Evolutionary conservation across 1,139 yeast species (phyloP), one percentile per base, ranked within the genome.

Genomic region (Magnusiomyces suaveolens): DNA sequence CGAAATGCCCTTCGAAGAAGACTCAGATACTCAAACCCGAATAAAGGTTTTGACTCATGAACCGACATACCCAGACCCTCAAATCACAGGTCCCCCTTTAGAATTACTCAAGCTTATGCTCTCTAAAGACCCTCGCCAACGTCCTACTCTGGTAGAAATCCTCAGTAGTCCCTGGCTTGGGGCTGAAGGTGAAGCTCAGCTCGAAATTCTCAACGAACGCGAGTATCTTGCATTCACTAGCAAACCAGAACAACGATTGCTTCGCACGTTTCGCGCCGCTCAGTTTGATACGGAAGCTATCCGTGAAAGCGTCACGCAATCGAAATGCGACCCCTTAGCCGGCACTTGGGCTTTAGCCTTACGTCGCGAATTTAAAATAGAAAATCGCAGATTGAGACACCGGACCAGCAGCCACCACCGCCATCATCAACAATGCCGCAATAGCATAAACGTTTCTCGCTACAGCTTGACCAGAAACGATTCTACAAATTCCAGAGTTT

Each of bases 1-100:
- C 0, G 81, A 81, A 59, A 82, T 92, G 84, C 98, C 98, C 0
- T 92, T 90, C 70, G 92, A 85, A 61, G 96, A 89, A 51, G 81
- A 81, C 41, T 44, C 43, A 60, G 94, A 86, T 24, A 66, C 76
- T 47, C 78, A 72, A 51, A 83, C 90, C 0, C 80, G 79, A 60
- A 70, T 71, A 62, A 79, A 77, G 60, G 85, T 92, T 50, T 71
- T 87, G 4, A 72, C 79, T 56, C 80, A 75, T 2, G 87, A 83
- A 54, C 97, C 97, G 0, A 59, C 59, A 0, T 84, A 75, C 62
- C 70, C 69, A 1, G 64, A 56, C 25, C 49, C 54, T 20, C 70
- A 72, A 21, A 65, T 81, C 2, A 77, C 83, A 1, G 68, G 64
- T 4, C 80, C 77, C 2, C 80, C 83, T 1, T 70, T 75, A 50